These are phyloP conservation scores for Talaromyces sp. DNA, from an alignment of 2,329 filamentous ascomycete species.

Conservation along the genomic window DNA sequence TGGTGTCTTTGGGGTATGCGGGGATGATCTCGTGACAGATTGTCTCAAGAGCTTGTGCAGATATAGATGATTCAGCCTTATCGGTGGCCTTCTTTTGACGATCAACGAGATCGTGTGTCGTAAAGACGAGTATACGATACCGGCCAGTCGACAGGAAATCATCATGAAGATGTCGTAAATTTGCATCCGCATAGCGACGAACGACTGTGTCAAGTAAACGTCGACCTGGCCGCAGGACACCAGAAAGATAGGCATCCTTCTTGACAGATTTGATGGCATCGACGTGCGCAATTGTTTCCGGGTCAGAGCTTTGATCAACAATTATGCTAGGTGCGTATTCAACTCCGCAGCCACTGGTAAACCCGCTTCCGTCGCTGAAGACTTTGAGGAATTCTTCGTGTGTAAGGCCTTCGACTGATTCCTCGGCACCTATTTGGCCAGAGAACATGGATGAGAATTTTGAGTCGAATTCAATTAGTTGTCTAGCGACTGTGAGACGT, in stretches of 20 bases:
- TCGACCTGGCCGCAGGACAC: conserved; percentile 34
- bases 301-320: conserved; percentile 23
- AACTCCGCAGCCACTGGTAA: conserved; percentile 40
- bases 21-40: conserved; percentile 21
- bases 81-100: conserved; percentile 25
- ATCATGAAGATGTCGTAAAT: conserved; percentile 35
- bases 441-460: conserved; percentile 41
- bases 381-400: conserved; percentile 36
- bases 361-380: conserved; percentile 36
- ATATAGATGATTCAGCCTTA: neutral
- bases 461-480: conserved; percentile 41
- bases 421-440: conserved; percentile 33
- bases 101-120: conserved; percentile 34
- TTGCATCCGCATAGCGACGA: conserved; percentile 38
- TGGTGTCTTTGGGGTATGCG: conserved; percentile 25
- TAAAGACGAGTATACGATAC: conserved; percentile 36
- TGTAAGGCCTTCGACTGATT: conserved; percentile 26
- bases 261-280: conserved; percentile 23
- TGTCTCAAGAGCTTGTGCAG: conserved; percentile 17
- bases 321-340: conserved; percentile 33
- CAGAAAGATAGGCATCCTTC: conserved; percentile 34
- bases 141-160: conserved; percentile 37
- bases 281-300: neutral
- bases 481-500: conserved; percentile 35
- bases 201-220: conserved; percentile 32